Conservation (phyloP, 1,139 yeast genomes). For the Blastobotrys malaysiensis region DNA sequence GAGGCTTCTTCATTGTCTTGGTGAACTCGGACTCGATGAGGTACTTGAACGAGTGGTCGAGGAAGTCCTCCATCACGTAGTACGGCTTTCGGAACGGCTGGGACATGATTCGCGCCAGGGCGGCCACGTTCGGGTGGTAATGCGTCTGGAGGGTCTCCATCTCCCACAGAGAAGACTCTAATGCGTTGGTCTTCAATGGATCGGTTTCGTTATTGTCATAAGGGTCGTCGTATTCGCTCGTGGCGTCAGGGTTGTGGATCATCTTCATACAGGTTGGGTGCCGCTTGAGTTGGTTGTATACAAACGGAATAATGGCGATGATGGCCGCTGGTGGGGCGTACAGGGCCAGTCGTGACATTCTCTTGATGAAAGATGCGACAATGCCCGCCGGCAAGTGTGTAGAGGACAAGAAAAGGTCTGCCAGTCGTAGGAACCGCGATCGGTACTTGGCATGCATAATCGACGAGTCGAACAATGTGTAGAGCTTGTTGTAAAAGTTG, state of each 20-base stretch:
- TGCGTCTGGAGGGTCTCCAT: constrained; percentile 75
- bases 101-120: constrained; percentile 77
- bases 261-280: constrained; percentile 93
- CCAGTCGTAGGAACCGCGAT: constrained; percentile 79
- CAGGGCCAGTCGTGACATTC: constrained; percentile 66
- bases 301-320: constrained; percentile 82
- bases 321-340: constrained; percentile 89
- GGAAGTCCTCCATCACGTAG: constrained; percentile 88
- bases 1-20: constrained; percentile 61
- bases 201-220: constrained; percentile 58
- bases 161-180: constrained; percentile 90
- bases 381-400: constrained; percentile 81
- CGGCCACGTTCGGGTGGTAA: constrained; percentile 93
- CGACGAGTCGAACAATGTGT: constrained; percentile 66
- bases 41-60: constrained; percentile 82
- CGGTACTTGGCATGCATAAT: constrained; percentile 74
- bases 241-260: constrained; percentile 52
- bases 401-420: constrained; percentile 80
- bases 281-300: constrained; percentile 79
- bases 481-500: constrained; percentile 76
- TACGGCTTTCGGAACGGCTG: constrained; percentile 87
- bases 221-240: constrained; percentile 51
- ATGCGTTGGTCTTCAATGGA: constrained; percentile 75
- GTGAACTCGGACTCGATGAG: constrained; percentile 68
- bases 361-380: constrained; percentile 86